phyloP scores from a whole-genome alignment of 441 rosid species.

The Erysimum cheiri region DNA sequence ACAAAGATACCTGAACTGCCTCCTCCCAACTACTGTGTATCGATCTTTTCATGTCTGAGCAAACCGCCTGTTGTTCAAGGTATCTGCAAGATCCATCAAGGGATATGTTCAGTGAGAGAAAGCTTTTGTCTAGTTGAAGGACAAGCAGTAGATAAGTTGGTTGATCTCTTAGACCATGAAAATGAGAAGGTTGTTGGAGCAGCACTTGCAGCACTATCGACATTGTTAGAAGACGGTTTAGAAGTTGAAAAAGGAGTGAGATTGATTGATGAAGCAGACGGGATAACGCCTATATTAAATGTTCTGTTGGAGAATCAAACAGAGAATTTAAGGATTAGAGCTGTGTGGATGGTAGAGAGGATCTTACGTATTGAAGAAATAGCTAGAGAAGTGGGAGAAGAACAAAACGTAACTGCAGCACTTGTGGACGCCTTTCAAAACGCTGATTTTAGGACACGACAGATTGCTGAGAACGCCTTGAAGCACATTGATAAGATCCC shows the following conservation, averaged over 20 bases:
- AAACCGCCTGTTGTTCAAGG: constrained; percentile 73
- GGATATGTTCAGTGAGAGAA: constrained; percentile 80
- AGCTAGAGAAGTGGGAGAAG: constrained; percentile 75
- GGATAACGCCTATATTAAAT: constrained; percentile 69
- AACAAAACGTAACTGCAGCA: constrained; percentile 81
- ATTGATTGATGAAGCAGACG: constrained; percentile 75
- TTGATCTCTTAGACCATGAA: constrained; percentile 88
- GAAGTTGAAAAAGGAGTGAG: constrained; percentile 75
- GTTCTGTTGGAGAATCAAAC: constrained; percentile 78
- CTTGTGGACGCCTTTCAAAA: constrained; percentile 97
- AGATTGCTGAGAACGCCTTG: constrained; percentile 91
- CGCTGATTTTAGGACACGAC: constrained; percentile 83
- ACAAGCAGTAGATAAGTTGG: constrained; percentile 82
- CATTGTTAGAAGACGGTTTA: constrained; percentile 82
- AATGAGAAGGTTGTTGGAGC: constrained; percentile 92
- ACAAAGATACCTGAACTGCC: constrained; percentile 82
- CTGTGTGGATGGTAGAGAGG: constrained; percentile 94
- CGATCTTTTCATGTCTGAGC: constrained; percentile 78
- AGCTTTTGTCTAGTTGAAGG: constrained; percentile 90
- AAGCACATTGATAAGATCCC: constrained; percentile 93
- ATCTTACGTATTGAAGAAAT: constrained; percentile 78
- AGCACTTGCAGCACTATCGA: constrained; percentile 86
- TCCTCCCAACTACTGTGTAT: constrained; percentile 57
- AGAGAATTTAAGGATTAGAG: constrained; percentile 69
- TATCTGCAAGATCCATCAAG: constrained; percentile 80